A percentile compares a stretch with the other conserved stretches of the same genome.
Conservation (phyloP, 805 yeast species). For the Candida piceae region DNA sequence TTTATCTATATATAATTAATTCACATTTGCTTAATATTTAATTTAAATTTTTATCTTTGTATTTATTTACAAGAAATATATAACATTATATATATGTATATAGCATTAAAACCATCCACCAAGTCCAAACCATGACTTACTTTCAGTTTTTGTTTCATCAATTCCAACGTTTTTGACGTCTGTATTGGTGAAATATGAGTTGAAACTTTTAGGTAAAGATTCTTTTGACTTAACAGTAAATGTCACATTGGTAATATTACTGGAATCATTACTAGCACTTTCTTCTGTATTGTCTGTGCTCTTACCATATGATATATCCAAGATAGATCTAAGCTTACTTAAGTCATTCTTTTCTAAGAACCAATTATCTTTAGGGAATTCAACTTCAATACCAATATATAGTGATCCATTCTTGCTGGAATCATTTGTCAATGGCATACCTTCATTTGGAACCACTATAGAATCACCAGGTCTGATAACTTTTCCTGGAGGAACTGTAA, state of each 20-base stretch:
- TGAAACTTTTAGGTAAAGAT: conserved; percentile 25
- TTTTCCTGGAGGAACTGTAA: conserved; percentile 69
- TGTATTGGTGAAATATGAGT: conserved; percentile 22
- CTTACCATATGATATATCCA: conserved; percentile 34
- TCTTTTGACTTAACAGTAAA: conserved; percentile 18
- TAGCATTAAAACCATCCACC: conserved; percentile 14
- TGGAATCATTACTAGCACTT: conserved; percentile 20
- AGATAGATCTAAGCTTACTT: conserved; percentile 44
- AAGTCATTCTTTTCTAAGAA: conserved; percentile 67
- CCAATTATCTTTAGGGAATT: conserved; percentile 86
- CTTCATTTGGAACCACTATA: conserved; percentile 63
- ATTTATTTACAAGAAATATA: too few relatives aligned
- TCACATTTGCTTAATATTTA: too few relatives aligned
- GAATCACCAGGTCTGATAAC: conserved; percentile 75
- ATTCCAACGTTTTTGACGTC: conserved; percentile 22
- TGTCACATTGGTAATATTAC: conserved; percentile 20
- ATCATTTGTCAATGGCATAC: conserved; percentile 62
- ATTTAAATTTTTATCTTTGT: not conserved
- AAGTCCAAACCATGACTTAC: conserved; percentile 22
- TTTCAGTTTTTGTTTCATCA: conserved; percentile 22
- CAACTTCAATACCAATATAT: conserved; percentile 63
- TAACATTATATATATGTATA: not conserved
- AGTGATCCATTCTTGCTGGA: conserved; percentile 54
- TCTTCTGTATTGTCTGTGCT: conserved; percentile 24
- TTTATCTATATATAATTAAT: too few relatives aligned